Conservation (phyloP, 192 early-diverging fungal species). For the Gryganskiella cystojenkinii region DNA sequence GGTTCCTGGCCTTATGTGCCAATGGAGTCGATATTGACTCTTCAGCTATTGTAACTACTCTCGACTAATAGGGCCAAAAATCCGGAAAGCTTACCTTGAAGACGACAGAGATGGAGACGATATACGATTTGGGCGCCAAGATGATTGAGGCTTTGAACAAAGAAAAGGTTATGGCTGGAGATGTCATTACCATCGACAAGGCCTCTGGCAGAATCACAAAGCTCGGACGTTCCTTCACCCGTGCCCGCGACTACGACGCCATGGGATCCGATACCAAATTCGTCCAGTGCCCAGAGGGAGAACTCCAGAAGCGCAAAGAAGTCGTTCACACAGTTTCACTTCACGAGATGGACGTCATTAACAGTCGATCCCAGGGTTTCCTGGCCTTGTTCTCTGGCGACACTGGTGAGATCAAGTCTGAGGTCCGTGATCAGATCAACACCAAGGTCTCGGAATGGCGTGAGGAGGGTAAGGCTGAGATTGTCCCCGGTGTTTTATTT, state of each 20-base stretch:
- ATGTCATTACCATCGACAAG: slow-evolving; percentile 99
- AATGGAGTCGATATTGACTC: too few relatives aligned
- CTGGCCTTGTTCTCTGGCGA: slow-evolving; percentile 97
- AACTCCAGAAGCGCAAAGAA: slow-evolving; percentile 97
- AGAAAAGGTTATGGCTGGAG: slow-evolving; percentile 97
- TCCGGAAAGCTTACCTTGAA: slow-evolving; percentile 98
- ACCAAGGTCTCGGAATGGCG: slow-evolving; percentile 96
- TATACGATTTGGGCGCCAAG: slow-evolving; percentile 98
- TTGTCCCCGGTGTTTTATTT: slow-evolving; percentile 97
- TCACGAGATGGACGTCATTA: slow-evolving; percentile 99
- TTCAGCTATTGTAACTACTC: too few relatives aligned
- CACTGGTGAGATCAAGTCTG: slow-evolving; percentile 97
- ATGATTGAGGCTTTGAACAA: slow-evolving; percentile 98
- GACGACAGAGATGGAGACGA: slow-evolving; percentile 99
- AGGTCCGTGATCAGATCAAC: slow-evolving; percentile 98
- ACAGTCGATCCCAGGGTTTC: slow-evolving; percentile 96
- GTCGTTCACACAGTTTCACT: slow-evolving; percentile 98
- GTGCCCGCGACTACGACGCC: slow-evolving; percentile 98
- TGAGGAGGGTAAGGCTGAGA: slow-evolving; percentile 98
- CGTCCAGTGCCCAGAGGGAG: slow-evolving; percentile 99
- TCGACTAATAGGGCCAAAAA: slow-evolving; percentile 81
- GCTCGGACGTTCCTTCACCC: slow-evolving; percentile 94
- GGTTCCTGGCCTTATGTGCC: background rate
- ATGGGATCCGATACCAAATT: slow-evolving; percentile 97
- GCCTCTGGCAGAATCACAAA: slow-evolving; percentile 95